Conservation (phyloP, 1,284 basidiomycete genomes). For the Apiotrichum montevideense region DNA sequence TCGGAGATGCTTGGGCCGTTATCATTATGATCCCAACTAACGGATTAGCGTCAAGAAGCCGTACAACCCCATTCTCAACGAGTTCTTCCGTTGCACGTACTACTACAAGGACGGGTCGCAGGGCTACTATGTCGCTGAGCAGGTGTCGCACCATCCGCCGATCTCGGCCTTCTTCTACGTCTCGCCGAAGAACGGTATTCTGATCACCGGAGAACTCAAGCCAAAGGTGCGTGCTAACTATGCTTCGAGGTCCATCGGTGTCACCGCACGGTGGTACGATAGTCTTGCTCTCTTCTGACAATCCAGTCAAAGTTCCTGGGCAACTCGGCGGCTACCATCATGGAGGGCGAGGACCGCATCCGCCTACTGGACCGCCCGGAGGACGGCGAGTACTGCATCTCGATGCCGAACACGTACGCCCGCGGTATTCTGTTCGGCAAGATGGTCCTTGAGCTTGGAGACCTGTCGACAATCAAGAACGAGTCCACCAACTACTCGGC, state of each 20-base stretch:
- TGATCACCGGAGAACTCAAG: slow-evolving; percentile 86
- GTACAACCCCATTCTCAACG: slow-evolving; percentile 96
- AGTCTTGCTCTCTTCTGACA: neutral
- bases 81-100: slow-evolving; percentile 95
- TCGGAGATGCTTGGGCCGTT: no score
- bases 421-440: slow-evolving; percentile 95
- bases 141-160: slow-evolving; percentile 61
- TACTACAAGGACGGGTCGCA: slow-evolving; percentile 85
- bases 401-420: slow-evolving; percentile 95
- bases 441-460: slow-evolving; percentile 95
- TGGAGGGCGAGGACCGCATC: slow-evolving; percentile 93
- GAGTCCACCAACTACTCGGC: slow-evolving; percentile 66
- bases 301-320: slow-evolving; percentile 78
- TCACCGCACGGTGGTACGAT: neutral
- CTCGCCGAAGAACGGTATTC: slow-evolving; percentile 73
- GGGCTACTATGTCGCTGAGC: slow-evolving; percentile 96
- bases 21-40: neutral
- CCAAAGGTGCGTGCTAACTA: slow-evolving; percentile 56
- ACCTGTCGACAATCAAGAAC: slow-evolving; percentile 79
- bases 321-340: slow-evolving; percentile 87
- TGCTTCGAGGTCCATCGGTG: neutral
- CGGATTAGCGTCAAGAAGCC: slow-evolving; percentile 81
- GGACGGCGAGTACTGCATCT: slow-evolving; percentile 59
- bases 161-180: slow-evolving; percentile 96
- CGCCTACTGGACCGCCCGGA: slow-evolving; percentile 69